Base-by-base conservation (phyloP, 495 filamentous ascomycete species). In the Patellaria atrata region DNA sequence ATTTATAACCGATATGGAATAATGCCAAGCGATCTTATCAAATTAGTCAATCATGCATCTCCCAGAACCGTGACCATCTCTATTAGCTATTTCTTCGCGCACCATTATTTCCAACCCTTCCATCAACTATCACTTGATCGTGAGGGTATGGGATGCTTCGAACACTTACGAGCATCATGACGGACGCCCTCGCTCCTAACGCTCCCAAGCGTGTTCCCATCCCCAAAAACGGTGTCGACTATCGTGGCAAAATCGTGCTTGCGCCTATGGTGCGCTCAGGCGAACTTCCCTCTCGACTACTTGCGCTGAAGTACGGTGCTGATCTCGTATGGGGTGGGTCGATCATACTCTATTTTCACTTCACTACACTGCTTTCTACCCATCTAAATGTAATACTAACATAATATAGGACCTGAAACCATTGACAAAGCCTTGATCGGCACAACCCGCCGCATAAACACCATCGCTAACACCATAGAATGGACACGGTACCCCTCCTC, bases 231-330 rank as follows among this genome's bases (percentile, higher is more conserved):
- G 86, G 86, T 35, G 83, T 92, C 53, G 86, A 94, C 61, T 94
- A 91, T 57, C 73, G 85, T 44, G 77, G 77, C 48, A 94, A 91
- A 58, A 57, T 94, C 40, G 91, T 94, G 21, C 76, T 99, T 21
- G 89, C 89, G 16, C 89, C 89, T 24, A 97, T 97, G 89, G 89
- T 97, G 16, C 77, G 89, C 23, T 86, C 80, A 17, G 91, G 91
- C 45, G 89, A 99, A 61, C 64, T 94, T 12, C 91, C 91, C 3
- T 84, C 79, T 6, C 75, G 89, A 11, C 69, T 97, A 1, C 53
- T 86, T 3, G 79, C 89, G 5, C 70, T 97, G 13, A 76, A 91
- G 47, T 96, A 97, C 53, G 89, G 89, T 29, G 91, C 91, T 27
- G 89, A 96, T 53, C 69, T 96, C 10, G 89, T 96, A 38, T 97